Evolutionary conservation across 305 asterid species (phyloP), one percentile per base, ranked within the genome.

Genomic region (Vinca major): DNA sequence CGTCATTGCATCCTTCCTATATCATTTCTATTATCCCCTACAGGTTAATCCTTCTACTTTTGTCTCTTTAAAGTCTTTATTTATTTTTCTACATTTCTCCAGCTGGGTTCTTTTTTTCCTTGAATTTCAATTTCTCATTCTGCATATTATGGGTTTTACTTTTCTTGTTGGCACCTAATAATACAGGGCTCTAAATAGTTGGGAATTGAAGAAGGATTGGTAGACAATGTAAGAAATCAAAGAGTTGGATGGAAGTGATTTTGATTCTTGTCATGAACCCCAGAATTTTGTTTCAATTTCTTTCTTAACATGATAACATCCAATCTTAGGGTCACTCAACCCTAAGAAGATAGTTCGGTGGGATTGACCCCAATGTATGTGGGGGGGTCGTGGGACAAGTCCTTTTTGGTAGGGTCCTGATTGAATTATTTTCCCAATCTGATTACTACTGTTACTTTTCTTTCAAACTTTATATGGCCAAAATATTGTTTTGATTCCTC

Each of bases 1-100:
- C 36, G 11, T 7, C 17, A 16, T 69, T n/a, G 75, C 77, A 50
- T 73, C 74, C 67, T 68, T 52, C 52, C 65, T 66, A 65, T 12
- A 49, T 54, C 74, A 72, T 37, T 16, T 20, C 55, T 63, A 37
- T 26, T 2, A 13, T 8, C 40, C 78, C 45, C 68, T 8, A 60
- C 71, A 76, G 57, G 55, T 67, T 62, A 7, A 14, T n/a, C 39
- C 17, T 44, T 62, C 3, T 12, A 11, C 5, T 36, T 57, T 45
- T 10, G 49, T 45, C 11, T 12, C 49, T 45, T 12, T 12, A 2
- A 6, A 1, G 7, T 69, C 33, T 11, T 20, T 5, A 26, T 26
- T 26, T 47, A 49, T 9, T 63, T 13, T 40, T 21, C 26, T 2
- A 11, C 26, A 7, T 20, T 40, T 16, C 8, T 21, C 52, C 8